Evolutionary conservation across 306 rosid species (phyloP), one percentile per base, ranked within the genome.

Genomic region (Erythrophleum fordii): DNA sequence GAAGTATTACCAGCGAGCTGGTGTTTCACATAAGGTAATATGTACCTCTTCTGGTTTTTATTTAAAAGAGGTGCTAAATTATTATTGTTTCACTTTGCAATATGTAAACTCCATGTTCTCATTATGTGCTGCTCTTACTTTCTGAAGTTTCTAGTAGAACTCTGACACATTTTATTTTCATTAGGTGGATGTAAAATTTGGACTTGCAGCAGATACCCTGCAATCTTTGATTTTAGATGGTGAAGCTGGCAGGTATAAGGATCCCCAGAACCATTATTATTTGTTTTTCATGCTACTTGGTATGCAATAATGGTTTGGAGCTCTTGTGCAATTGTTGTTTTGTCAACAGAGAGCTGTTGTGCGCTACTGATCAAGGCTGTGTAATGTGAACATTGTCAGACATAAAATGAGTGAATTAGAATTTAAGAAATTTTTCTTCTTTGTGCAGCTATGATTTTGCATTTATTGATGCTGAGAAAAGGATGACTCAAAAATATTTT

Each of bases 381-480:
- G 49, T 78, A 72, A 62, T 72, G 73, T 75, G 72, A 72, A 71
- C 79, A 78, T 29, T 76, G 28, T 37, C 35, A 77, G 59, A 49
- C 49, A 76, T 52, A 49, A 8, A 69, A 48, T 73, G 26, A 51
- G 41, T 53, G 16, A 58, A 78, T 2, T 73, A 81, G 80, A 85
- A 69, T 79, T 51, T 77, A 64, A 75, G 59, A 31, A 39, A 39
- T 73, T 12, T 78, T 80, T 53, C 80, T 46, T 49, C 67, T 77
- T n/a, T 60, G 11, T 64, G 88, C 90, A 95, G 98, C 84, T 95
- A 92, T 81, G 98, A 92, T 83, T 95, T 91, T 80, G 98, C 97
- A 28, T 95, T 95, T 76, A 86, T 95, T 73, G 98, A 95, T 82
- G 98, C 98, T 5, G 98, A 95, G 80, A 95, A 95, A 89, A 90